A percentile compares a stretch with the other conserved stretches of the same genome.
Conservation (phyloP, 2,329 filamentous ascomycete genomes). For the Colletotrichum abscissum region DNA sequence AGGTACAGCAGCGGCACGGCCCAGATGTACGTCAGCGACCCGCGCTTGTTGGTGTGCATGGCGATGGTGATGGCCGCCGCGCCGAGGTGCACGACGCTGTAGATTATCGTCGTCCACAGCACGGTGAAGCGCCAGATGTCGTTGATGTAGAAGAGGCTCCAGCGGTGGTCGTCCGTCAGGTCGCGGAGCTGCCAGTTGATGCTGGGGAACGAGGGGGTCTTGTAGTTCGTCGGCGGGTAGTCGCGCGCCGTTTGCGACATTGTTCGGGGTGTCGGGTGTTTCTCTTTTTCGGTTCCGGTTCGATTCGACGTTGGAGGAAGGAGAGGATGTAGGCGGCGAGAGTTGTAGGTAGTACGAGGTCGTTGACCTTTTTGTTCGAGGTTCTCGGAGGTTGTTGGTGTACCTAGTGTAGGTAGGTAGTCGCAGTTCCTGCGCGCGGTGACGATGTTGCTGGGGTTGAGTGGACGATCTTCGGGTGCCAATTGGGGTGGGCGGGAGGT, state of each 20-base stretch:
- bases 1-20: conserved; percentile 77
- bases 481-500: not conserved
- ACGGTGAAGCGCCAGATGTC: conserved; percentile 92
- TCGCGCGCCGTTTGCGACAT: conserved; percentile 28
- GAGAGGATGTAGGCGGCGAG: conserved; percentile 26
- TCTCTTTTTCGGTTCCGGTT: no score
- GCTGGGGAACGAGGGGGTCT: conserved; percentile 79
- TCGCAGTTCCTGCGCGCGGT: not conserved
- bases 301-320: not conserved
- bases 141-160: conserved; percentile 76
- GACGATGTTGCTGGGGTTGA: conserved; percentile 22
- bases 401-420: not conserved
- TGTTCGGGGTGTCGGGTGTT: not conserved
- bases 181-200: conserved; percentile 78
- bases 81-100: conserved; percentile 78
- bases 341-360: not conserved
- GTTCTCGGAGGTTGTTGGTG: conserved; percentile 5
- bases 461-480: conserved; percentile 7
- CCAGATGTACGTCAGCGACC: conserved; percentile 74
- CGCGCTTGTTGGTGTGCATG: conserved; percentile 72
- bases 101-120: conserved; percentile 86
- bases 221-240: conserved; percentile 65
- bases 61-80: conserved; percentile 78
- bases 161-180: conserved; percentile 52
- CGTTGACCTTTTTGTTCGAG: not conserved